A percentile compares a stretch with the other conserved stretches of the same genome.
Conservation (phyloP, 164 flowering plant genomes). For the Buxus sempervirens region DNA sequence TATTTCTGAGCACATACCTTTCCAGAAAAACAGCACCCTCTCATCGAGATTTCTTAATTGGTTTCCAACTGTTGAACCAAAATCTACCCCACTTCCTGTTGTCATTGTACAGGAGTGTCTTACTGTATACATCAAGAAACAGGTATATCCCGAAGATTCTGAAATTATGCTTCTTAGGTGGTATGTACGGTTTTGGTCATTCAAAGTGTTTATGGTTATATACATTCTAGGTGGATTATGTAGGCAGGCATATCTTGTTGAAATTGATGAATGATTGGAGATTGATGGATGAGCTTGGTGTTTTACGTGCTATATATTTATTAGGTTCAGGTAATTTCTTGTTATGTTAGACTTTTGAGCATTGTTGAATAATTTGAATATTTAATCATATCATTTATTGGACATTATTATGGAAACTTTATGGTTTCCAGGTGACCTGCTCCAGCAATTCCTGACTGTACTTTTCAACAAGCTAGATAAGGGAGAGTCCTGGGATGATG, state of each 20-base stretch:
- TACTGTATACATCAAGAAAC: constrained; percentile 63
- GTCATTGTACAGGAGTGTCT: constrained; percentile 91
- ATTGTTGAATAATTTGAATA: not conserved
- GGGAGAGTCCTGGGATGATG: constrained; percentile 90
- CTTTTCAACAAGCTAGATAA: constrained; percentile 79
- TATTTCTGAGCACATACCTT: constrained; percentile 71
- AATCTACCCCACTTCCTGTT: constrained; percentile 65
- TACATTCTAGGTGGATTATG: constrained; percentile 65
- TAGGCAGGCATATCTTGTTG: constrained; percentile 71
- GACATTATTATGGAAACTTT: not conserved
- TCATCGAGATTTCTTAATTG: constrained; percentile 68
- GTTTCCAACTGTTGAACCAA: constrained; percentile 55
- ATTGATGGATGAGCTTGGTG: constrained; percentile 91
- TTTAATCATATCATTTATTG: not conserved
- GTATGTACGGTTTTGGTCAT: constrained; percentile 2
- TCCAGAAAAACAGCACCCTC: constrained; percentile 84
- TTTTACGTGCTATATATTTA: constrained; percentile 85
- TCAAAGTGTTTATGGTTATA: constrained; percentile 1
- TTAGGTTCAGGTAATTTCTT: constrained; percentile 77
- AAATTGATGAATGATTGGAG: constrained; percentile 91
- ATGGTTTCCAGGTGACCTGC: constrained; percentile 69
- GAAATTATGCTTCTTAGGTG: not conserved
- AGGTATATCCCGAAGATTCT: constrained; percentile 39
- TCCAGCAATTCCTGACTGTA: constrained; percentile 85
- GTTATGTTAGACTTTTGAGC: not conserved